Conservation (phyloP, 225 moss, liverwort and hornwort species). For the Asterella californica region DNA sequence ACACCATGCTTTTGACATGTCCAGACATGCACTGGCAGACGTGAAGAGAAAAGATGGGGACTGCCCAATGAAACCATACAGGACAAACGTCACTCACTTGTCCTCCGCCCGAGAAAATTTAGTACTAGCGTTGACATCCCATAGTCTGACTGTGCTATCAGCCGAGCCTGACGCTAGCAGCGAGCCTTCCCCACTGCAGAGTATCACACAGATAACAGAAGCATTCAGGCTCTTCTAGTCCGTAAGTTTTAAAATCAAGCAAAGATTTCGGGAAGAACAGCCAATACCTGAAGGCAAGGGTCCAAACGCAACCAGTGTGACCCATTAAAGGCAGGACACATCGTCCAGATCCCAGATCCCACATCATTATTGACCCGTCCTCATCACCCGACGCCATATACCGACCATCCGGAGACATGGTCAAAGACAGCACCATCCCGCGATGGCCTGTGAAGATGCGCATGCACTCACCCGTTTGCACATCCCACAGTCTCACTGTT, state of each 20-base stretch:
- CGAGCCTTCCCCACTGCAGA: conserved; percentile 86
- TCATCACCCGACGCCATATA: conserved; percentile 99
- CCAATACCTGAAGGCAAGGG: conserved; percentile 77
- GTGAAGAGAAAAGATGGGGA: not conserved
- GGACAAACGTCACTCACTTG: conserved; percentile 38
- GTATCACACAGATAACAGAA: not conserved
- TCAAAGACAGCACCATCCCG: conserved; percentile 89
- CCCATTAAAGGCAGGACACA: conserved; percentile 95
- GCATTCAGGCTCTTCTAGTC: not conserved
- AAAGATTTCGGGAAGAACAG: not conserved
- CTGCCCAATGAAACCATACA: not conserved
- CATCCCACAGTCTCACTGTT: conserved; percentile 97
- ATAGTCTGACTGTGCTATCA: conserved; percentile 89
- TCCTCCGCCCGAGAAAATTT: conserved; percentile 82
- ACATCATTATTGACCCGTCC: conserved; percentile 95
- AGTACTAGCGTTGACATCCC: conserved; percentile 95
- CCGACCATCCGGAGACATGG: conserved; percentile 98
- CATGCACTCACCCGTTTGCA: conserved; percentile 97
- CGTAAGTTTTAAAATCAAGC: not conserved
- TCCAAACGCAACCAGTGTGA: conserved; percentile 95
- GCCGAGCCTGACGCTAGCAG: conserved; percentile 91
- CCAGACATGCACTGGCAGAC: too few species aligned
- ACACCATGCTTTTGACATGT: not conserved
- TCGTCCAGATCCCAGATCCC: conserved; percentile 94
- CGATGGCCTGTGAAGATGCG: conserved; percentile 97